Base-by-base conservation (phyloP, 192 early-diverging fungal genomes). In the Coemansia sp. region DNA sequence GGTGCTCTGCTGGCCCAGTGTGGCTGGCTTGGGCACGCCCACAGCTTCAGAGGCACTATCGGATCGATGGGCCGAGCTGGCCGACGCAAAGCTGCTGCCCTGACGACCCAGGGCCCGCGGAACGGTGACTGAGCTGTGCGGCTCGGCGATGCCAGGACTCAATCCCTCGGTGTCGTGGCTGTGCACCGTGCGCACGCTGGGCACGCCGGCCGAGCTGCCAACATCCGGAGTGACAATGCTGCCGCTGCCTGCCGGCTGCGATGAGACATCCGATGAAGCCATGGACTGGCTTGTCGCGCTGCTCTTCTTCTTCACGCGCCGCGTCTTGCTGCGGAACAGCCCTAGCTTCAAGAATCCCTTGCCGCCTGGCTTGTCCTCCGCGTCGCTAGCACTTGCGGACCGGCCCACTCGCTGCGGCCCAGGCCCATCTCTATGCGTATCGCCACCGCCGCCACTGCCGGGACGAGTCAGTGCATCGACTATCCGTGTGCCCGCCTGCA, bases 271-370 rank as follows among this genome's bases (percentile, higher is more conserved):
- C 21, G 64, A 59, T 30, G 56, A 60, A 10, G 51, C 43, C 5
- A 45, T 31, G 3, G 60, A 66, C 20, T 49, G 26, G 8, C 47
- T 42, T n/a, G 52, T 17, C 7, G 50, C 34, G 26, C 57, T 60
- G 38, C 23, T 12, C 50, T 63, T 64, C 34, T 67, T 75, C 40
- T 38, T 53, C 32, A 46, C 35, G 5, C 45, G 41, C 22, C 43
- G 50, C 11, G 65, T 61, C 38, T 68, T 75, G 28, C 65, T 53
- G 49, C 64, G 64, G 57, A 75, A 68, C 8, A 75, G 50, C 22
- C 52, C 52, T 10, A 63, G 23, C 54, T 64, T 64, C 36, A 64
- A 42, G 10, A 75, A 59, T 6, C 72, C 57, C 49, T 57, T 60
- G 19, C 45, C n/a, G 17, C 32, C 38, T 12, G 27, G 51, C 7